Evolutionary conservation across 106 monocot species (phyloP).

Genomic region (Dioscorea dumetorum): DNA sequence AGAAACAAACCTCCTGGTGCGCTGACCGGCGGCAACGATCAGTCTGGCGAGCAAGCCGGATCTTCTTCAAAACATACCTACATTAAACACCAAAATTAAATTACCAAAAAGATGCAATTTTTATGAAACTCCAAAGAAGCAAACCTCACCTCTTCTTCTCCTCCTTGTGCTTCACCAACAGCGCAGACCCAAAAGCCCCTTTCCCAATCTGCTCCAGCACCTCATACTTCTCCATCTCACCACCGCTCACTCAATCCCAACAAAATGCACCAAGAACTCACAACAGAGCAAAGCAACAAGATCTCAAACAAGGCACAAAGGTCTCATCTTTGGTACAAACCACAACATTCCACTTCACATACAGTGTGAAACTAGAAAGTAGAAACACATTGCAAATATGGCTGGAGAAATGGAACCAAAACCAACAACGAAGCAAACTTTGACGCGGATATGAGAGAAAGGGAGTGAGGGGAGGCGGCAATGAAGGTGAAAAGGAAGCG

Average conservation of each 20-base stretch:
- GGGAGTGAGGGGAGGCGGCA: background rate
- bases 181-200: slow-evolving; percentile 93
- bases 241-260: too few relatives aligned
- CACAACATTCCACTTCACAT: too few relatives aligned
- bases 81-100: slow-evolving; percentile 6
- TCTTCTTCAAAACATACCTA: slow-evolving; percentile 99
- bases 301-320: too few relatives aligned
- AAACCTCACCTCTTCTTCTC: slow-evolving; percentile 14
- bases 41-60: slow-evolving; percentile 93
- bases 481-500: background rate
- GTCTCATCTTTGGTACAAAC: too few relatives aligned
- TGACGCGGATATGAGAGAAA: too few relatives aligned
- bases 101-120: background rate
- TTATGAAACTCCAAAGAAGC: background rate
- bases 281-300: background rate
- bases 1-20: slow-evolving; percentile 61
- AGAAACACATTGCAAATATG: too few relatives aligned
- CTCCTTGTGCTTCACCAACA: slow-evolving; percentile 84
- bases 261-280: too few relatives aligned
- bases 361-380: too few relatives aligned
- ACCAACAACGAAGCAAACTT: too few relatives aligned
- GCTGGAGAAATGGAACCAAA: too few relatives aligned
- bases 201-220: slow-evolving; percentile 99
- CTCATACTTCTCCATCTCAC: slow-evolving; percentile 87
- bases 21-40: slow-evolving; percentile 83